Percentiles rank a stretch among this genome's conserved stretches.
These are phyloP conservation scores for Davidsoniella australis DNA, from an alignment of 2,329 filamentous ascomycete genomes.

Conservation along the genomic window DNA sequence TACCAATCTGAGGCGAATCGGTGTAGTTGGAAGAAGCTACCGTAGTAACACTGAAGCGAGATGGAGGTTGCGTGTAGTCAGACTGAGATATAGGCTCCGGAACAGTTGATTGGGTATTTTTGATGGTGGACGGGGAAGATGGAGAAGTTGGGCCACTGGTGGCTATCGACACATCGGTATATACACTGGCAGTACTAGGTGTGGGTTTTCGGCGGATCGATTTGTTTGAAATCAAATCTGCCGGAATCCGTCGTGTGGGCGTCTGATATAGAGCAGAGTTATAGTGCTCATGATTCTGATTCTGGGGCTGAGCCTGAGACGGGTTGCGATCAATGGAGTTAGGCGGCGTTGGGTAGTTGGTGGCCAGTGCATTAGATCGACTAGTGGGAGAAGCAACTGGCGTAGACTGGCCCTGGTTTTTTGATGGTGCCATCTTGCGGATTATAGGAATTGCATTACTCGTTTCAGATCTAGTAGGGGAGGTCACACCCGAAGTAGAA, in stretches of 20 bases:
- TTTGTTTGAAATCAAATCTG: slow-evolving; percentile 15
- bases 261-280: slow-evolving; percentile 4
- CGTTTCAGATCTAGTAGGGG: slow-evolving; percentile 9
- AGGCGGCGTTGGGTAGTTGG: slow-evolving; percentile 10
- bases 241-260: not conserved
- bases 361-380: not conserved
- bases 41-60: slow-evolving; percentile 48
- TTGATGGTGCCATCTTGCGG: slow-evolving; percentile 10
- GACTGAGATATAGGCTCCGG: slow-evolving; percentile 14
- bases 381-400: slow-evolving; percentile 7
- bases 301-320: slow-evolving; percentile 11
- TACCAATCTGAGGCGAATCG: slow-evolving; percentile 24
- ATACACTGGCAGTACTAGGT: slow-evolving; percentile 16
- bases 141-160: not conserved
- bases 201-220: slow-evolving; percentile 31
- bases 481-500: slow-evolving; percentile 4
- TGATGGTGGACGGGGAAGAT: not conserved
- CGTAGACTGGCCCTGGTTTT: not conserved
- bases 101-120: slow-evolving; percentile 11
- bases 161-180: not conserved
- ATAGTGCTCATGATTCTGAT: slow-evolving; percentile 1
- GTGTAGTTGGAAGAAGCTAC: slow-evolving; percentile 35
- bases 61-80: slow-evolving; percentile 33
- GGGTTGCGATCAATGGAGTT: slow-evolving; percentile 11
- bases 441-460: slow-evolving; percentile 5